Conservation (phyloP, 495 filamentous ascomycete genomes). For the Podospora bellae-mahoneyi region DNA sequence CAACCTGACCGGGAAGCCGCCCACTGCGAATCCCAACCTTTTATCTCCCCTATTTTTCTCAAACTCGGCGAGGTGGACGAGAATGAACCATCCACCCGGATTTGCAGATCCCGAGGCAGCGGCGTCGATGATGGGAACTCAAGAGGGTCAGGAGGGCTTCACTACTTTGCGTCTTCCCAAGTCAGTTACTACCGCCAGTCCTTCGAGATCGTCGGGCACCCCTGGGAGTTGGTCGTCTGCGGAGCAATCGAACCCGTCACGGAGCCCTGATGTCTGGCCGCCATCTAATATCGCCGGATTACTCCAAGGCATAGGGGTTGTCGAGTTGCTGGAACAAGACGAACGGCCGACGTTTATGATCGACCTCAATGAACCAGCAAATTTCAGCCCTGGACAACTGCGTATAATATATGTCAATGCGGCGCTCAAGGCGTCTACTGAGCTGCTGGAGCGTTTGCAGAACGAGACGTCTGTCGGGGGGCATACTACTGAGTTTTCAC, state of each 20-base stretch:
- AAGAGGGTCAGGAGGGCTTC: slow-evolving; percentile 50
- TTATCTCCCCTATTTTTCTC: slow-evolving; percentile 60
- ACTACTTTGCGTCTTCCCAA: slow-evolving; percentile 63
- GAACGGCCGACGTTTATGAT: slow-evolving; percentile 65
- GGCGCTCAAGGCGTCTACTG: slow-evolving; percentile 48
- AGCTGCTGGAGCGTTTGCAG: slow-evolving; percentile 50
- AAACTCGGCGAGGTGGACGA: slow-evolving; percentile 37
- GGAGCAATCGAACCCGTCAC: slow-evolving; percentile 36
- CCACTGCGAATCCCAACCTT: slow-evolving; percentile 26
- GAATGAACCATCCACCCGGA: slow-evolving; percentile 49
- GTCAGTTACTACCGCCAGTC: slow-evolving; percentile 50
- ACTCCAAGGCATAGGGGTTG: slow-evolving; percentile 55
- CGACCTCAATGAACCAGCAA: slow-evolving; percentile 54
- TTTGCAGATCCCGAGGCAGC: slow-evolving; percentile 53
- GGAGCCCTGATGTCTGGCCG: slow-evolving; percentile 44
- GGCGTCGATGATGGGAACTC: slow-evolving; percentile 57
- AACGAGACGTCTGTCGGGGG: slow-evolving; percentile 39
- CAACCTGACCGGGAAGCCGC: slow-evolving; percentile 15
- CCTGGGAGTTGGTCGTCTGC: slow-evolving; percentile 46
- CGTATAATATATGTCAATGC: slow-evolving; percentile 59
- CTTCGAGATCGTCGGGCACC: slow-evolving; percentile 47
- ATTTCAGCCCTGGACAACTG: slow-evolving; percentile 50
- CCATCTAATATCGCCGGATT: slow-evolving; percentile 42
- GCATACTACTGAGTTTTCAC: slow-evolving; percentile 41
- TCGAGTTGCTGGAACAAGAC: slow-evolving; percentile 66